Evolutionary conservation across 164 flowering plant species (phyloP).

Genomic region (Vitis rupestris): DNA sequence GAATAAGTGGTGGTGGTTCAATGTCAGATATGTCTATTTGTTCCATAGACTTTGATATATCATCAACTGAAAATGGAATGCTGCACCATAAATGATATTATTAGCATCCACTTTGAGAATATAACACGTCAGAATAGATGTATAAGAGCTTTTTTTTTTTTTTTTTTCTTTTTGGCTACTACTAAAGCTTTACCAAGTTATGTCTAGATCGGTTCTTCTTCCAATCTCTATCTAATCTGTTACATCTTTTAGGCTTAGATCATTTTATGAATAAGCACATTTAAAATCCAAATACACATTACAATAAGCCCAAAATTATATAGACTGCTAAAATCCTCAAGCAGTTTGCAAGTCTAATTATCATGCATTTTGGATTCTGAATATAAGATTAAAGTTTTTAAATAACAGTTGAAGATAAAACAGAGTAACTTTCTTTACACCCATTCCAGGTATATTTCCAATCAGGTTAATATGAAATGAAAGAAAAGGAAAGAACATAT

Average conservation of each 20-base stretch:
- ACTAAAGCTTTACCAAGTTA: no score
- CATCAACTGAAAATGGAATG: slow-evolving; percentile 95
- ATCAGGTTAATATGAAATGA: slow-evolving; percentile 6
- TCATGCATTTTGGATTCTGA: neutral
- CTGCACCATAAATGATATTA: slow-evolving; percentile 41
- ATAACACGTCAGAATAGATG: neutral
- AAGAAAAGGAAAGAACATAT: neutral
- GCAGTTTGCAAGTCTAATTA: neutral
- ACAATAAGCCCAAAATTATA: neutral
- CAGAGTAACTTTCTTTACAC: neutral
- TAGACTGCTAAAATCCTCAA: neutral
- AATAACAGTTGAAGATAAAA: neutral
- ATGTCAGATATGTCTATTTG: slow-evolving; percentile 77
- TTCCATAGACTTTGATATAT: slow-evolving; percentile 94
- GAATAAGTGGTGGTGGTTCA: slow-evolving; percentile 90
- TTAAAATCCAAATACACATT: neutral
- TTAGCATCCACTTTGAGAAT: no score
- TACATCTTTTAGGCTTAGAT: no score
- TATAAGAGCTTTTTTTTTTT: neutral
- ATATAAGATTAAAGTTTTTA: neutral
- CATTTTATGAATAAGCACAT: neutral
- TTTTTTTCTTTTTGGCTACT: neutral
- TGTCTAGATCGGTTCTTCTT: no score
- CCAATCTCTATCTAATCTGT: neutral
- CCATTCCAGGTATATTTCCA: neutral